Evolutionary conservation across 164 flowering plant species (phyloP).

Genomic region (Sextonia rubra): DNA sequence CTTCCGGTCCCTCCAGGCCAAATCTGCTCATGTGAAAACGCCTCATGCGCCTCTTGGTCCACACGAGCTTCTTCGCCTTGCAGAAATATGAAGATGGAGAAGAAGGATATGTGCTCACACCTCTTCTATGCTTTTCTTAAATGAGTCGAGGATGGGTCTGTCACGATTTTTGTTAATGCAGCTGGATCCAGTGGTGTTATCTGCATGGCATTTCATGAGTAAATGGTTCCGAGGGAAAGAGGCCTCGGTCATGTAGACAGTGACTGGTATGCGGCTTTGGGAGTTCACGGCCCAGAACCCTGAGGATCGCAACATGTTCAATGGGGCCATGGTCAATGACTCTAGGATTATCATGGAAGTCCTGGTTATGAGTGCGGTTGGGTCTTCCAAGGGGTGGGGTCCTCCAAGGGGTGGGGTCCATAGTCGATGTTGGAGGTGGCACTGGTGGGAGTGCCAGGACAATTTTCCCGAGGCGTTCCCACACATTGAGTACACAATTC

Average conservation of each 20-base stretch:
- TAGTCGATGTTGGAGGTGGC: slow-evolving; percentile 7
- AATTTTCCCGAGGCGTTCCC: neutral
- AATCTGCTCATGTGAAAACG: neutral
- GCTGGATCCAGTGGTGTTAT: slow-evolving; percentile 3
- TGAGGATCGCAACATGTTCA: neutral
- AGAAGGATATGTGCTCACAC: slow-evolving; percentile 8
- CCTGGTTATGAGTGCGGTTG: neutral
- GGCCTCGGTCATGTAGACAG: neutral
- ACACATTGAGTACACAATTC: neutral
- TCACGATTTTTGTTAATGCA: neutral
- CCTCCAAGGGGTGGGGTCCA: slow-evolving; percentile 4
- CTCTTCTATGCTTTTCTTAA: slow-evolving; percentile 2
- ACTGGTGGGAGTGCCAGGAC: neutral
- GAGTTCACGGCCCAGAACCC: neutral
- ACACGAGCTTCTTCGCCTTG: slow-evolving; percentile 3
- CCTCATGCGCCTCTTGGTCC: slow-evolving; percentile 8
- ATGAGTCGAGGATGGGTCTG: neutral
- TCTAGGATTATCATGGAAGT: neutral
- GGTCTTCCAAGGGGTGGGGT: neutral
- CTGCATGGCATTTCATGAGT: neutral
- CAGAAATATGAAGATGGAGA: neutral
- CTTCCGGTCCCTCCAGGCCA: neutral
- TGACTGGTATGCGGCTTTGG: slow-evolving; percentile 5
- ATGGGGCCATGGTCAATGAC: slow-evolving; percentile 6
- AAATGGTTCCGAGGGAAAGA: neutral